These are phyloP conservation scores for Beverwykella pulmonaria DNA, from an alignment of 495 filamentous ascomycete species.

Conservation along the genomic window DNA sequence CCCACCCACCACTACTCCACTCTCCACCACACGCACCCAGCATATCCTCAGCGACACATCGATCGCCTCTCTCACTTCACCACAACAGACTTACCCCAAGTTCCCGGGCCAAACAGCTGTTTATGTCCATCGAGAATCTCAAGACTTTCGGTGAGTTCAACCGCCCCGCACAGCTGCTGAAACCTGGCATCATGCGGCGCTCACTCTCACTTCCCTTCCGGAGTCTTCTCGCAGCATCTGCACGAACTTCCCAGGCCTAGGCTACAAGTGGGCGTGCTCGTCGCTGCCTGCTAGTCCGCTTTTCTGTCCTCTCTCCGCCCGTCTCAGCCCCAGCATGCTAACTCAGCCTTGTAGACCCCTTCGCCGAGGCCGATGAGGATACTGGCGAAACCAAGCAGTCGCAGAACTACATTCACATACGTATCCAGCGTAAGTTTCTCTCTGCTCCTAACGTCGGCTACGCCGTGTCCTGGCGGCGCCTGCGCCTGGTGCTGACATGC, in stretches of 20 bases:
- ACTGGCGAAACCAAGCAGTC: constrained; percentile 88
- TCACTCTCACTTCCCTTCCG: not conserved
- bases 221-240: not conserved
- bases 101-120: constrained; percentile 45
- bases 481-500: not conserved
- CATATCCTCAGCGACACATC: constrained; percentile 20
- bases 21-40: constrained; percentile 6
- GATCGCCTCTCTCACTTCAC: constrained; percentile 20
- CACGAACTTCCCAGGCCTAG: not conserved
- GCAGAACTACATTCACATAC: constrained; percentile 99
- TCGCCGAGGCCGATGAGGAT: constrained; percentile 99
- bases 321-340: constrained; percentile 7
- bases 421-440: constrained; percentile 88
- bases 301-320: not conserved
- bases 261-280: not conserved
- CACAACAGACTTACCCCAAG: constrained; percentile 33
- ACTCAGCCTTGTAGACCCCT: constrained; percentile 74
- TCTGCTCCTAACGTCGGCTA: constrained; percentile 6
- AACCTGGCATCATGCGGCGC: constrained; percentile 21
- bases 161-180: constrained; percentile 43
- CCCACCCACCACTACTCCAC: constrained; percentile 6
- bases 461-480: not conserved
- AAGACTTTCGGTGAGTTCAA: constrained; percentile 90
- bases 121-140: constrained; percentile 99
- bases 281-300: not conserved